Evolutionary conservation across 805 yeast species (phyloP).

Genomic region (Scheffersomyces spartinae): DNA sequence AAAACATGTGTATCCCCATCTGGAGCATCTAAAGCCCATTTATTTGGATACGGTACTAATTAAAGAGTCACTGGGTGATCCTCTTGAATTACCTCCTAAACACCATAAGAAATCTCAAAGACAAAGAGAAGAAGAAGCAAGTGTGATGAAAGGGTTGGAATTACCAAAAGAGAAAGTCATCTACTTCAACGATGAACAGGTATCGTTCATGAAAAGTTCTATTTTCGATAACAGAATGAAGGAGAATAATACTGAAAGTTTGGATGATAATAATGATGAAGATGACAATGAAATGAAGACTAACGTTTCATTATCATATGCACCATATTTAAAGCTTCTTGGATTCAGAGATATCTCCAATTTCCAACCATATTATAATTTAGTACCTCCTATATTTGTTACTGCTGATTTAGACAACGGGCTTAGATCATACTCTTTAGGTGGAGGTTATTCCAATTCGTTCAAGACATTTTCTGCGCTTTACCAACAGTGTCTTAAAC

Average conservation of each 20-base stretch:
- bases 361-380: conserved; percentile 39
- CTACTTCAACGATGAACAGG: conserved; percentile 13
- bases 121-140: conserved; percentile 22
- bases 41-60: conserved; percentile 30
- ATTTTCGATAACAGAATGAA: conserved; percentile 16
- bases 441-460: conserved; percentile 47
- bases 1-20: conserved; percentile 37
- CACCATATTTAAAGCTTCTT: conserved; percentile 49
- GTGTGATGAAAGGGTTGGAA: too few relatives aligned
- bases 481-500: conserved; percentile 44
- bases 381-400: conserved; percentile 47
- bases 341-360: conserved; percentile 48
- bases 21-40: conserved; percentile 41
- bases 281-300: too few relatives aligned
- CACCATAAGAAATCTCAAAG: conserved; percentile 37
- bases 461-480: conserved; percentile 55
- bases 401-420: conserved; percentile 50
- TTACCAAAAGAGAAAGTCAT: conserved; percentile 14
- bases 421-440: conserved; percentile 9
- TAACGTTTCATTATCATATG: conserved; percentile 7
- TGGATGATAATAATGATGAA: too few relatives aligned
- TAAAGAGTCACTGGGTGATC: too few relatives aligned
- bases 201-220: conserved; percentile 17
- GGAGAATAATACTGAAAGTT: conserved; percentile 5
- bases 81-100: too few relatives aligned